These are phyloP conservation scores for Kluyveromyces marxianus DNA, from an alignment of 1,139 yeast species.

Conservation along the genomic window DNA sequence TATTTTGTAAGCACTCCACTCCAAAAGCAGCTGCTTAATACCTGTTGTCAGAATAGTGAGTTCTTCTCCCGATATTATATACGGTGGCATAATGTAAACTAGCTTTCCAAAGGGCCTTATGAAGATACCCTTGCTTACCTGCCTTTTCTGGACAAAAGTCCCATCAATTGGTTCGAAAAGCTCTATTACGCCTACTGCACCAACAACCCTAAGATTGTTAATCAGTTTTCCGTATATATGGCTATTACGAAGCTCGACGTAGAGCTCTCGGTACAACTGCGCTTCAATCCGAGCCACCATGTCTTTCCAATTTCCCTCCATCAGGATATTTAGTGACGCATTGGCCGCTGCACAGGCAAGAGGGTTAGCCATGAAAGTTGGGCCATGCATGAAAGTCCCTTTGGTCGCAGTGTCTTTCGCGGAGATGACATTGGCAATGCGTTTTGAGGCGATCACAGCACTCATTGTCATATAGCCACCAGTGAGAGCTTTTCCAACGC, in stretches of 20 bases:
- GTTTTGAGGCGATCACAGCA: constrained; percentile 26
- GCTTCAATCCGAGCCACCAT: constrained; percentile 21
- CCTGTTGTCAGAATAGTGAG: constrained; percentile 7
- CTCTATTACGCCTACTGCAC: constrained; percentile 31
- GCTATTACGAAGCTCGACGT: constrained; percentile 6
- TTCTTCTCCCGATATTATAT: constrained; percentile 19
- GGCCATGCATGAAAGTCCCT: constrained; percentile 31
- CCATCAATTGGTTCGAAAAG: constrained; percentile 19
- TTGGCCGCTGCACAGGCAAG: constrained; percentile 32
- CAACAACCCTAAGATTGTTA: constrained; percentile 24
- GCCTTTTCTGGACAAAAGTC: constrained; percentile 18
- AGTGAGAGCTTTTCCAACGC: constrained; percentile 29
- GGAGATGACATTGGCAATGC: constrained; percentile 14
- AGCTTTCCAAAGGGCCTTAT: constrained; percentile 26
- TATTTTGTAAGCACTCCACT: constrained; percentile 2
- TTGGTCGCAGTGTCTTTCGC: constrained; percentile 14
- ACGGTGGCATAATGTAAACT: constrained; percentile 29
- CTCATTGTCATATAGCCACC: constrained; percentile 31
- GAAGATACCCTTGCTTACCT: constrained; percentile 22
- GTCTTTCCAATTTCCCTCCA: constrained; percentile 21
- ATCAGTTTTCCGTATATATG: constrained; percentile 18
- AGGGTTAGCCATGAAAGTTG: constrained; percentile 35
- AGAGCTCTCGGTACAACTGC: constrained; percentile 20
- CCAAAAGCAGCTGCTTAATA: constrained; percentile 1
- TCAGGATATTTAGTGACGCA: constrained; percentile 28